A percentile compares a stretch with the other conserved stretches of the same genome.
These are phyloP conservation scores for Aspergillus terreus DNA, from an alignment of 2,329 filamentous ascomycete genomes.

Conservation along the genomic window DNA sequence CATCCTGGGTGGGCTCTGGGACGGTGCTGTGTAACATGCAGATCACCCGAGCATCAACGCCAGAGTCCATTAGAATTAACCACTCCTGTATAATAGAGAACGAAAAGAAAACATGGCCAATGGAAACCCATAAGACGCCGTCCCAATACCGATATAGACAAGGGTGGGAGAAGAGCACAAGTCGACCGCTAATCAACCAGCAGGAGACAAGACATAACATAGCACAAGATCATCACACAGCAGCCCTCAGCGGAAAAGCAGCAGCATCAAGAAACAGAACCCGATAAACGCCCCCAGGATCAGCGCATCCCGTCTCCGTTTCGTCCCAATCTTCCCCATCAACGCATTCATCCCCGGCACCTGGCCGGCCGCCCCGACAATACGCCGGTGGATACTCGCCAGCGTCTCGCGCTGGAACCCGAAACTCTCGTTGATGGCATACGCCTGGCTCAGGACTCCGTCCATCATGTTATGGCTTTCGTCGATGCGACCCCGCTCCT, in stretches of 20 bases:
- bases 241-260: constrained; percentile 65
- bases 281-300: constrained; percentile 91
- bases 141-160: constrained; percentile 4
- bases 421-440: constrained; percentile 93
- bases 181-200: constrained; percentile 3
- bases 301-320: constrained; percentile 91
- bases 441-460: constrained; percentile 87
- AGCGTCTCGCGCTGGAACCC: constrained; percentile 81
- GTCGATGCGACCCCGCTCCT: constrained; percentile 80
- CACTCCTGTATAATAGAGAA: constrained; percentile 11
- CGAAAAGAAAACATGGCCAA: background rate
- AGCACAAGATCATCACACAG: constrained; percentile 4
- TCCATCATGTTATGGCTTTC: constrained; percentile 87
- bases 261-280: constrained; percentile 81
- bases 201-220: constrained; percentile 5
- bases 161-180: constrained; percentile 1
- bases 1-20: background rate
- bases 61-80: constrained; percentile 9
- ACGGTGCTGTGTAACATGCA: constrained; percentile 10
- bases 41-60: constrained; percentile 5
- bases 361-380: constrained; percentile 82
- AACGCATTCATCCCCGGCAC: constrained; percentile 90
- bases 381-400: constrained; percentile 82
- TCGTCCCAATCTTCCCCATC: constrained; percentile 87
- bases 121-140: constrained; percentile 10